phyloP scores from a whole-genome alignment of 768 basidiomycete genomes.

The Lanmaoa pseudosensibilis region DNA sequence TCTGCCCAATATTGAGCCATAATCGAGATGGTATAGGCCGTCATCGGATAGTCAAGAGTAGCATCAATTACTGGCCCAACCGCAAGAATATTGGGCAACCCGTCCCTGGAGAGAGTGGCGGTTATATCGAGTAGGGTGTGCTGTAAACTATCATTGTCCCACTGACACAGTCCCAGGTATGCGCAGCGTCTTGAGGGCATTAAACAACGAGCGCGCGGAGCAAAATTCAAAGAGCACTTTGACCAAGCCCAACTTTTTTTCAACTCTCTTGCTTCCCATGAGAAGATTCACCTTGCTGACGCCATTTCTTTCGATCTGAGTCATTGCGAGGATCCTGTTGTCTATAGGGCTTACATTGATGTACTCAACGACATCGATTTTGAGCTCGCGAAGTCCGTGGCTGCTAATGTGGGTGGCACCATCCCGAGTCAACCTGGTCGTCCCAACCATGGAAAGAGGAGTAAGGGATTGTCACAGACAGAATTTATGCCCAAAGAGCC shows the following conservation, averaged over 20 bases:
- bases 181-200: slow-evolving; percentile 52
- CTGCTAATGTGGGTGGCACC: slow-evolving; percentile 59
- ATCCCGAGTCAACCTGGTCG: slow-evolving; percentile 52
- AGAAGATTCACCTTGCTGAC: slow-evolving; percentile 67
- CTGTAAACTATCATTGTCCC: background rate
- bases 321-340: slow-evolving; percentile 74
- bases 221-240: slow-evolving; percentile 78
- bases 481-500: slow-evolving; percentile 55
- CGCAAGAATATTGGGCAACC: slow-evolving; percentile 53
- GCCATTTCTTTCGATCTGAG: slow-evolving; percentile 83
- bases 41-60: slow-evolving; percentile 55
- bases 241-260: slow-evolving; percentile 77
- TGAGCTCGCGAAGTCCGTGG: slow-evolving; percentile 68
- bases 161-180: slow-evolving; percentile 36
- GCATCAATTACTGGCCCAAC: slow-evolving; percentile 84
- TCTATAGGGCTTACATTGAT: slow-evolving; percentile 67
- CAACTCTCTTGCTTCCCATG: slow-evolving; percentile 71
- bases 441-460: slow-evolving; percentile 57
- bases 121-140: slow-evolving; percentile 51
- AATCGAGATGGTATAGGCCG: slow-evolving; percentile 62
- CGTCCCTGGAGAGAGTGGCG: slow-evolving; percentile 50
- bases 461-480: slow-evolving; percentile 57
- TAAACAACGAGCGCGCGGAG: slow-evolving; percentile 60
- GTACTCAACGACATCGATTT: slow-evolving; percentile 73
- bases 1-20: slow-evolving; percentile 73